Percentiles rank a stretch among this genome's conserved stretches.
Conservation (phyloP, 768 basidiomycete genomes). For the Termitomyces titanicus region DNA sequence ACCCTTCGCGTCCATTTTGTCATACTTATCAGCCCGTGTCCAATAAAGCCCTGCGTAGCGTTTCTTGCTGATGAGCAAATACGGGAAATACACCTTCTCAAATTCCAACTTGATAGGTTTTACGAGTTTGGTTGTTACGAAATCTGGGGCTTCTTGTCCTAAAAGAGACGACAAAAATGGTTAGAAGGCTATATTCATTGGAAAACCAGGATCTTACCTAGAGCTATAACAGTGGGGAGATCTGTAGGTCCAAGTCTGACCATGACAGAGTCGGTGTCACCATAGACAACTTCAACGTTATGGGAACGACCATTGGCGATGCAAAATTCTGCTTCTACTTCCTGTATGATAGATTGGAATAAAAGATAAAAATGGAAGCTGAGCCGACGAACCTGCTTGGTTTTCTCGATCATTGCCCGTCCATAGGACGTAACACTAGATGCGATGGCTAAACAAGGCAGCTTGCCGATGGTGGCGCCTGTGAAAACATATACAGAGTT, state of each 20-base stretch:
- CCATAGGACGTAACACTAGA: conserved; percentile 95
- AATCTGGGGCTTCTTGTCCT: conserved; percentile 91
- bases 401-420: conserved; percentile 98
- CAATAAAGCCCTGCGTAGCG: conserved; percentile 98
- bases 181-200: not conserved
- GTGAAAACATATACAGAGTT: conserved; percentile 99
- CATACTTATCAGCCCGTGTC: conserved; percentile 93
- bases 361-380: not conserved
- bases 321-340: conserved; percentile 87
- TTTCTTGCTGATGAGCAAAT: conserved; percentile 97
- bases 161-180: conserved; percentile 4
- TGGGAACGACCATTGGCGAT: conserved; percentile 81
- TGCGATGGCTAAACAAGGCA: conserved; percentile 94
- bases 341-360: conserved; percentile 35
- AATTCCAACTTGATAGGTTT: conserved; percentile 98
- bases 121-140: conserved; percentile 88
- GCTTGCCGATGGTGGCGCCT: conserved; percentile 94
- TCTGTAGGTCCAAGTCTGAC: conserved; percentile 92
- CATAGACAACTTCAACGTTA: conserved; percentile 94
- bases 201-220: conserved; percentile 50
- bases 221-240: conserved; percentile 79
- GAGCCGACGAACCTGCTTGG: conserved; percentile 63
- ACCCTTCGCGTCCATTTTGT: conserved; percentile 99
- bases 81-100: conserved; percentile 99
- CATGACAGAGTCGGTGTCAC: conserved; percentile 99